phyloP scores from a whole-genome alignment of 352 stramenopile species.

The Pythium volutum region DNA sequence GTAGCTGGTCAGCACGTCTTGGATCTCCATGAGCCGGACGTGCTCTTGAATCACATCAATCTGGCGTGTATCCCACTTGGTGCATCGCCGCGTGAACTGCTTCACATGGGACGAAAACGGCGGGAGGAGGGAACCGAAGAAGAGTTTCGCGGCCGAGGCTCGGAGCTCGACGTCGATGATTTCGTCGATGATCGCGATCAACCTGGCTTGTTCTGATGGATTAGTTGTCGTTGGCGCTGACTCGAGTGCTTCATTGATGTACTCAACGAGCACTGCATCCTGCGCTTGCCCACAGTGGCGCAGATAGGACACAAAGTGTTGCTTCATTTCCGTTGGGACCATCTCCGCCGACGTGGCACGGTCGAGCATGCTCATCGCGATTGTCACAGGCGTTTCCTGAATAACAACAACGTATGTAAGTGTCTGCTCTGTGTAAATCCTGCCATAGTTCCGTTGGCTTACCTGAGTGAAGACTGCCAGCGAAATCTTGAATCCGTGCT shows the following conservation, averaged over 20 bases:
- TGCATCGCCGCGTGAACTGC: constrained; percentile 33
- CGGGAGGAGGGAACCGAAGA: constrained; percentile 39
- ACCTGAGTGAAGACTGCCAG: constrained; percentile 48
- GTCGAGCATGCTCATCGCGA: constrained; percentile 77
- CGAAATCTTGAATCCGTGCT: constrained; percentile 60
- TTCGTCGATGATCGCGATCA: constrained; percentile 28
- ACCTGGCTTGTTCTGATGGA: constrained; percentile 22
- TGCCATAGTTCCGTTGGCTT: background rate
- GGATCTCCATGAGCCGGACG: constrained; percentile 69
- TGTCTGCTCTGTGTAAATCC: background rate
- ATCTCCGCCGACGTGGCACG: constrained; percentile 35
- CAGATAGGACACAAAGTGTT: constrained; percentile 51
- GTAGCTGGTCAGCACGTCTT: constrained; percentile 71
- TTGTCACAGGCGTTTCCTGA: constrained; percentile 52
- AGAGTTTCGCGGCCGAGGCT: constrained; percentile 15
- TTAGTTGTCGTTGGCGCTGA: constrained; percentile 14
- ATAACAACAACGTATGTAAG: background rate
- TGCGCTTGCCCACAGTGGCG: constrained; percentile 31
- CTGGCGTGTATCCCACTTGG: constrained; percentile 39
- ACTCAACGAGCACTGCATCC: constrained; percentile 43
- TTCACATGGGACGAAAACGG: constrained; percentile 60
- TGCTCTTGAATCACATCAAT: constrained; percentile 59
- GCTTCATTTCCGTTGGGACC: constrained; percentile 34
- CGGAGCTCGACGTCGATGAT: constrained; percentile 25
- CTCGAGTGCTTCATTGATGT: constrained; percentile 22